phyloP scores from a whole-genome alignment of 768 basidiomycete species.

The Boletus huronensis region DNA sequence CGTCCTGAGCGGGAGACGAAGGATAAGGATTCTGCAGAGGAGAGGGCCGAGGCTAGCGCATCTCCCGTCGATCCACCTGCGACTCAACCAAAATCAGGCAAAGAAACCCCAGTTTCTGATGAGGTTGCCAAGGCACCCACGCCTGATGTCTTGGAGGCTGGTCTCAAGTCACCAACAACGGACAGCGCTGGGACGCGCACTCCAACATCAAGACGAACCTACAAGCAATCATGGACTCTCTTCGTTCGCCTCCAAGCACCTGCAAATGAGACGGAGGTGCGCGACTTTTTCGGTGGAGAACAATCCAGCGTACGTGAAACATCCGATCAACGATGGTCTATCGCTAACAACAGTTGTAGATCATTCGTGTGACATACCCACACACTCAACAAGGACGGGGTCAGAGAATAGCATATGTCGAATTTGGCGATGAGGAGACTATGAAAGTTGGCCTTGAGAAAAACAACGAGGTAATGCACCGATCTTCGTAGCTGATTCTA shows the following conservation, averaged over 20 bases:
- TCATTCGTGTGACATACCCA: slow-evolving; percentile 66
- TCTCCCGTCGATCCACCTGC: slow-evolving; percentile 24
- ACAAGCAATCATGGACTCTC: slow-evolving; percentile 79
- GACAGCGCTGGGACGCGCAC: slow-evolving; percentile 66
- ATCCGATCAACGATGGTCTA: neutral
- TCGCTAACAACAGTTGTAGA: slow-evolving; percentile 37
- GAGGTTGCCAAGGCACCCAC: slow-evolving; percentile 23
- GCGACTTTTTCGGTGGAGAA: slow-evolving; percentile 74
- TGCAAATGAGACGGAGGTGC: slow-evolving; percentile 60
- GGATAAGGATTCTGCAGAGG: slow-evolving; percentile 37
- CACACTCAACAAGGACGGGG: slow-evolving; percentile 44
- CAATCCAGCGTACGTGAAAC: slow-evolving; percentile 56
- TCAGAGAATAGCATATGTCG: slow-evolving; percentile 73
- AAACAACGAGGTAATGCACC: slow-evolving; percentile 55
- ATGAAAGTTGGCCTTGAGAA: slow-evolving; percentile 79
- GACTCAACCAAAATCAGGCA: slow-evolving; percentile 35
- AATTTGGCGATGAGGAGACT: slow-evolving; percentile 84
- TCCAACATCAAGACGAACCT: slow-evolving; percentile 60
- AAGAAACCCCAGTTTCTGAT: slow-evolving; percentile 35
- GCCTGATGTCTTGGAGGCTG: slow-evolving; percentile 29
- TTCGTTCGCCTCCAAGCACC: slow-evolving; percentile 66
- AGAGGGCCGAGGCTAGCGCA: slow-evolving; percentile 29
- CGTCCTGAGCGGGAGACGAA: slow-evolving; percentile 41
- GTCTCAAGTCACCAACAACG: slow-evolving; percentile 53
- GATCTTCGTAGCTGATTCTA: slow-evolving; percentile 14